Percentiles rank a stretch among this genome's conserved stretches.
These are phyloP conservation scores for Torrubiella hemipterigena DNA, from an alignment of 2,329 filamentous ascomycete species.

Conservation along the genomic window DNA sequence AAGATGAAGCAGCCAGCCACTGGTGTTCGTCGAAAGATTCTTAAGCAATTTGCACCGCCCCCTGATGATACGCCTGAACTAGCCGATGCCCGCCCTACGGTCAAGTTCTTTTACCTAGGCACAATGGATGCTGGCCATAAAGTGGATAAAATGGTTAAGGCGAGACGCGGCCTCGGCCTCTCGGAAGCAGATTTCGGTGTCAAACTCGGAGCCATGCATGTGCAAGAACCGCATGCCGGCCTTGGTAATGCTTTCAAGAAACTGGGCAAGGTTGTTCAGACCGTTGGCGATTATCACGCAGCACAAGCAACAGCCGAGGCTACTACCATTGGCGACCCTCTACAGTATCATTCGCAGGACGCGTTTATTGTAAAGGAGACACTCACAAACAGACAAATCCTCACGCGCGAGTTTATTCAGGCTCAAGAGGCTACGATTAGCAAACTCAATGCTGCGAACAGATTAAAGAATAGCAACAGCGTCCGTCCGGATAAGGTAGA, in stretches of 20 bases:
- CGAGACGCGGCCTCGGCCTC: constrained; percentile 76
- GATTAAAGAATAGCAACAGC: constrained; percentile 74
- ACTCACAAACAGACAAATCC: constrained; percentile 91
- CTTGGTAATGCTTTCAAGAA: constrained; percentile 87
- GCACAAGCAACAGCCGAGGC: constrained; percentile 95
- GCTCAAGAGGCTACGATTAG: constrained; percentile 76
- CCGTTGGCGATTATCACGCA: constrained; percentile 87
- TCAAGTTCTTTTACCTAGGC: constrained; percentile 91
- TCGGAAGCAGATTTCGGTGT: constrained; percentile 89
- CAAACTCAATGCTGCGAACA: constrained; percentile 76
- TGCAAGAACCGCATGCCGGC: constrained; percentile 82
- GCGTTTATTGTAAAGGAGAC: constrained; percentile 98
- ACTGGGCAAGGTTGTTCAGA: constrained; percentile 85
- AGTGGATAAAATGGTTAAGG: constrained; percentile 87
- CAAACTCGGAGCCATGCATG: constrained; percentile 74
- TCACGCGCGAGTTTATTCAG: constrained; percentile 84
- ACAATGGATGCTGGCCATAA: constrained; percentile 97
- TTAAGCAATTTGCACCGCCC: constrained; percentile 97
- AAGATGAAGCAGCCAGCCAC: constrained; percentile 95
- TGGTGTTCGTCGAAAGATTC: constrained; percentile 82
- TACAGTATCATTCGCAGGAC: constrained; percentile 90
- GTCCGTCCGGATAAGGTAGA: constrained; percentile 94
- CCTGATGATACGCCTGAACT: constrained; percentile 95
- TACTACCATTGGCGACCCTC: constrained; percentile 83
- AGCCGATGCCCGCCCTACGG: constrained; percentile 74